Evolutionary conservation across 2,329 filamentous ascomycete genomes (phyloP), one percentile per base, ranked within the genome.

Genomic region (Alternaria hordeiaustralica): DNA sequence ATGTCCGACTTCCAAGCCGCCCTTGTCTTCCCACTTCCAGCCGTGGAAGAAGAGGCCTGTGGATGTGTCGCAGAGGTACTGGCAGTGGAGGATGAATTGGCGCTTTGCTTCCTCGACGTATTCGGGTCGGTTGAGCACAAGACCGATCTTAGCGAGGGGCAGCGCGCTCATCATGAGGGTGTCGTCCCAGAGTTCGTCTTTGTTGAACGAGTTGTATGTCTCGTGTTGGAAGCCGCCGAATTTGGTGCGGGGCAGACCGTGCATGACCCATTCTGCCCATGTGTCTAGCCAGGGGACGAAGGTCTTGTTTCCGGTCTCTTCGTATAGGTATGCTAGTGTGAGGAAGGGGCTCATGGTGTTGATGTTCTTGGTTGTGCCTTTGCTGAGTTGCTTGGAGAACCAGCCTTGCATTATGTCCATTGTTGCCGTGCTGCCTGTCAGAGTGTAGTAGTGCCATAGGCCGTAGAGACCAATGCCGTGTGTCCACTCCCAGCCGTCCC

Each of bases 101-200:
- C 87, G 84, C 81, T 93, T 93, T 11, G 91, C 92, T 79, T 95
- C 92, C 45, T 88, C 90, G 25, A 94, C 83, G 75, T 95, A 95
- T 68, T 91, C 86, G 0, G 90, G 90, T 2, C 91, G 83, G 64
- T 87, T 84, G 3, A 95, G 85, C 5, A 93, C 82, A 60, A 89
- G 85, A 1, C 92, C 92, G 64, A 94, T 94, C 82, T 94, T 94
- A 18, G 91, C 91, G 18, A 94, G 84, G 2, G 92, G 92, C 79
- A 94, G 82, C 6, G 93, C 92, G 1, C 91, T 94, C 92, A 95
- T 95, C 92, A 95, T 94, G 47, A 95, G 84, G 6, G 92, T 95
- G 76, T 95, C 92, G 70, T 94, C 92, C 92, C 92, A 95, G 21
- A 94, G 84, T 81, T 94, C 90, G 76, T 92, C 86, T 65, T 89